phyloP scores from a whole-genome alignment of 2,329 filamentous ascomycete genomes.

The Trichophyton verrucosum region DNA sequence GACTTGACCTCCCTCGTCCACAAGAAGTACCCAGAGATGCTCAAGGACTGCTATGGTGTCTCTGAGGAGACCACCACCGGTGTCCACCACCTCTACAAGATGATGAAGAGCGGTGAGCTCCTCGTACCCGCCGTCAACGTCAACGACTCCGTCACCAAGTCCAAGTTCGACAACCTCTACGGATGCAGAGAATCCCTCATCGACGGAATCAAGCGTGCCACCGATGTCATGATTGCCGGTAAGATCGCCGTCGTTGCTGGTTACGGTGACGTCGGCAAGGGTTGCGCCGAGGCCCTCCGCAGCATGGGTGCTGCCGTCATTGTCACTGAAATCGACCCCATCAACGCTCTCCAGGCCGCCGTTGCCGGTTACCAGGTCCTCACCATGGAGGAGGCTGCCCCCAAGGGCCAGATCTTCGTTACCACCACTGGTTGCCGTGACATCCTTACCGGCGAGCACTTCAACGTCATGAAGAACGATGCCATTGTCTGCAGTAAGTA shows the following conservation, averaged over 20 bases:
- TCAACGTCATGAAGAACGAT: slow-evolving; percentile 90
- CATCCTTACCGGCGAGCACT: slow-evolving; percentile 84
- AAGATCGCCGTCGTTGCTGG: slow-evolving; percentile 97
- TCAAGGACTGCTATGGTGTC: slow-evolving; percentile 95
- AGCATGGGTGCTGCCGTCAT: slow-evolving; percentile 95
- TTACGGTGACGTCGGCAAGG: slow-evolving; percentile 98
- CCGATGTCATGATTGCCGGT: slow-evolving; percentile 99
- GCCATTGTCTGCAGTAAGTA: slow-evolving; percentile 91
- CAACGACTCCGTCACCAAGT: slow-evolving; percentile 99
- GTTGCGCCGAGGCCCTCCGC: slow-evolving; percentile 88
- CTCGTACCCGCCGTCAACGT: slow-evolving; percentile 96
- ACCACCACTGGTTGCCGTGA: slow-evolving; percentile 99
- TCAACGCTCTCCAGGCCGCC: slow-evolving; percentile 98
- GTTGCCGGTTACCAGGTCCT: slow-evolving; percentile 94
- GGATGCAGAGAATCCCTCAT: slow-evolving; percentile 97
- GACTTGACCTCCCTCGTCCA: slow-evolving; percentile 93
- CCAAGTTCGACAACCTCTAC: slow-evolving; percentile 99
- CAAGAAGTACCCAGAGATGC: slow-evolving; percentile 96
- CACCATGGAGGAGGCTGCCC: slow-evolving; percentile 94
- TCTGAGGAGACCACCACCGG: slow-evolving; percentile 99
- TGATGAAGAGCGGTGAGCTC: slow-evolving; percentile 83
- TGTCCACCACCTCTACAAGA: slow-evolving; percentile 98
- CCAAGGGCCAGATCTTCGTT: slow-evolving; percentile 90
- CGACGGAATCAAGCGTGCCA: slow-evolving; percentile 99
- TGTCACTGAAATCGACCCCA: slow-evolving; percentile 94